These are phyloP conservation scores for Kwoniella dendrophila DNA, from an alignment of 768 basidiomycete genomes.

Conservation along the genomic window DNA sequence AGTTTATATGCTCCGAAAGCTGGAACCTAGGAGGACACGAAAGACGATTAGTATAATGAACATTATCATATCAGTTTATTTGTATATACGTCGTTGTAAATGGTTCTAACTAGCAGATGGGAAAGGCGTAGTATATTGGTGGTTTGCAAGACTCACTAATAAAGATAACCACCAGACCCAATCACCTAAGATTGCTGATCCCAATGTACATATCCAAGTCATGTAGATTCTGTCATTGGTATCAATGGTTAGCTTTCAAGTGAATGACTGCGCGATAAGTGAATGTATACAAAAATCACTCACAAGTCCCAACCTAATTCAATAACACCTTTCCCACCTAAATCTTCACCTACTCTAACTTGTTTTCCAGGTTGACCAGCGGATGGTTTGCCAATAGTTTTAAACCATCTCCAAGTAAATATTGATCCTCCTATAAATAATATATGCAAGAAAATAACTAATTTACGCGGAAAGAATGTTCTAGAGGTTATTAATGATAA, in stretches of 20 bases:
- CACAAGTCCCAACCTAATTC: conserved; percentile 55
- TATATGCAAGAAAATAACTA: conserved; percentile 35
- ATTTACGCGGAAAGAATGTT: conserved; percentile 20
- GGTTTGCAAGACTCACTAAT: conserved; percentile 43
- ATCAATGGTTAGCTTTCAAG: not conserved
- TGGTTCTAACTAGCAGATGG: not conserved
- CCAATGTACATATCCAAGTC: conserved; percentile 51
- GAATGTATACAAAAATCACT: conserved; percentile 22
- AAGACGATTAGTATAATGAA: not conserved
- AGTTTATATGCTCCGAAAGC: conserved; percentile 51
- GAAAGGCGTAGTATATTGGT: not conserved
- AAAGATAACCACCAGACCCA: conserved; percentile 53
- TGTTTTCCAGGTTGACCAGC: conserved; percentile 29
- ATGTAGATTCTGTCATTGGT: conserved; percentile 42
- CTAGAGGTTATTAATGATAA: conserved; percentile 36
- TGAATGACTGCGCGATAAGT: too few relatives aligned
- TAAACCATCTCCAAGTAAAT: conserved; percentile 49
- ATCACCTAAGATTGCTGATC: conserved; percentile 47
- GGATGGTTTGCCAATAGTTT: conserved; percentile 42
- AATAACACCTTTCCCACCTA: conserved; percentile 47
- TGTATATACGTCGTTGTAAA: too few relatives aligned
- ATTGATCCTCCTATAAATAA: conserved; percentile 29
- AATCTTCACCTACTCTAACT: conserved; percentile 47
- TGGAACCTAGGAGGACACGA: conserved; percentile 40
- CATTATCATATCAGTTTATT: not conserved